Evolutionary conservation across 345 rosid genomes (phyloP), one percentile per base, ranked within the genome.

Genomic region (Hypericum androsaemum): DNA sequence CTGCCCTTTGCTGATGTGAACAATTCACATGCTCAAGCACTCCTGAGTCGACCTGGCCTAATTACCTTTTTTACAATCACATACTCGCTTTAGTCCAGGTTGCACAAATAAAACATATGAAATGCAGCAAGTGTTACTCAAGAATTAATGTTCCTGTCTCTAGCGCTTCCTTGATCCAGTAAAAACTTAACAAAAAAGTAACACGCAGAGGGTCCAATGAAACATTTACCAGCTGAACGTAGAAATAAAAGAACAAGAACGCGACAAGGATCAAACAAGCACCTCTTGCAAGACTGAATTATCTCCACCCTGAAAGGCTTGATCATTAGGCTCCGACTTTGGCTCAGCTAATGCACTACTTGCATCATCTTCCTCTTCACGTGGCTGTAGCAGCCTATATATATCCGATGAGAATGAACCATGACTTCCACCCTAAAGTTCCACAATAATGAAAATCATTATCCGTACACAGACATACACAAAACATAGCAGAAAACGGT

Each of bases 341-440:
- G 50, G 65, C 13, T 60, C 82, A 0, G 74, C 68, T 37, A 85
- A 67, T 48, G 72, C 41, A 67, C 97, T 89, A 39, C 72, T 78
- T 6, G 95, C 95, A 75, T 89, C 97, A 64, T 85, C 97, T 67
- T 84, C 77, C 63, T 79, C 92, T 6, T 82, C 79, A 0, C 52
- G 58, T 12, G 78, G 54, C 52, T 80, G 87, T 69, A 85, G 49
- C 50, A 77, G 48, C 45, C 80, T 81, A 48, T 64, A 67, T 41
- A 88, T 71, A 45, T 80, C 90, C 53, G 75, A 77, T 0, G 88
- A 71, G 67, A 76, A 80, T 0, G 72, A 74, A 53, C 80, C 81
- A 59, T 79, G 60, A 73, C 81, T 77, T 64, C 66, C 78, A 68
- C 68, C 88, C 97, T 89, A 63, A 59, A 51, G 47, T 74, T 40